phyloP scores from a whole-genome alignment of 345 rosid species.

The Mangifera indica region DNA sequence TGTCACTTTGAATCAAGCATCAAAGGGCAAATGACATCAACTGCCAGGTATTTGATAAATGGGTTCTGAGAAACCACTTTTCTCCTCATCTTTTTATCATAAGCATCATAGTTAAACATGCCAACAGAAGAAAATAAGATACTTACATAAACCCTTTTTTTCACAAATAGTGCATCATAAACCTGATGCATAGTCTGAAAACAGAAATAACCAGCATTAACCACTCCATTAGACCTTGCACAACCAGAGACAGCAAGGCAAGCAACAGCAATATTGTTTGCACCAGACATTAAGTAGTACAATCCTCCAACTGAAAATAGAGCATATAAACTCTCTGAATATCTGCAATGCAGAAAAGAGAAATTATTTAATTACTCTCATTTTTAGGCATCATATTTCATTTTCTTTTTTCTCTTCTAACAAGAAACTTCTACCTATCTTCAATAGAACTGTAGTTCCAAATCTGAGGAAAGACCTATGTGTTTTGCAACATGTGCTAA shows the following conservation, averaged over 20 bases:
- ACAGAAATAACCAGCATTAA: conserved; percentile 90
- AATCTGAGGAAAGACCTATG: no score
- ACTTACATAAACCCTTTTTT: conserved; percentile 55
- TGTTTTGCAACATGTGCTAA: no score
- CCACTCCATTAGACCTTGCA: conserved; percentile 95
- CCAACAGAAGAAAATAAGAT: conserved; percentile 11
- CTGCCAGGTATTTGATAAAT: not conserved
- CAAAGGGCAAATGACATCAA: not conserved
- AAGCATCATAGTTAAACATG: not conserved
- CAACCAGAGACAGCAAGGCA: conserved; percentile 82
- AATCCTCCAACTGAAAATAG: conserved; percentile 78
- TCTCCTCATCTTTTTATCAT: no score
- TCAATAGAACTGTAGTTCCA: not conserved
- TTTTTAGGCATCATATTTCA: not conserved
- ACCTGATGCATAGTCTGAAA: conserved; percentile 78
- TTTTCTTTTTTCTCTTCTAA: not conserved
- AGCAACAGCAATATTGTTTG: conserved; percentile 56
- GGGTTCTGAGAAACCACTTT: not conserved
- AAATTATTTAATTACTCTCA: conserved; percentile 4
- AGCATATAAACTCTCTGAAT: conserved; percentile 81
- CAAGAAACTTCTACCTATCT: no score
- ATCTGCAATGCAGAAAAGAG: conserved; percentile 50
- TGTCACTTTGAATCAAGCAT: not conserved
- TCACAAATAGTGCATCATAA: conserved; percentile 54
- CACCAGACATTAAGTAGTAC: conserved; percentile 60